Evolutionary conservation across 768 basidiomycete genomes (phyloP), one percentile per base, ranked within the genome.

Genomic region (Porphyrellus cyaneotinctus): DNA sequence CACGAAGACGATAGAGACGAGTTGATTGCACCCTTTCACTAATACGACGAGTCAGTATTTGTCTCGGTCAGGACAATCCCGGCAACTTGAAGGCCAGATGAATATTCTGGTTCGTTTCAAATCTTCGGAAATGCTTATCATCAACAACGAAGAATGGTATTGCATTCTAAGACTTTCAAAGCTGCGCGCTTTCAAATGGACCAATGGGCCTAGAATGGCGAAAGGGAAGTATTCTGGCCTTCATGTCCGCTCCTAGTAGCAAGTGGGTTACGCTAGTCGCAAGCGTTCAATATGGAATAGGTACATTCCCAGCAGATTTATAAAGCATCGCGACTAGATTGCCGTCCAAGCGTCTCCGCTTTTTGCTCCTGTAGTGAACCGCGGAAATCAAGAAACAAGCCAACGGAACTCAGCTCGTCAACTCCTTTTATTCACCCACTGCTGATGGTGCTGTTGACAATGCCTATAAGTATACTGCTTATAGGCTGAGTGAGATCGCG

Each of bases 361-460:
- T n/a, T n/a, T n/a, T n/a, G n/a, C n/a, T n/a, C n/a, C n/a, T n/a
- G n/a, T n/a, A n/a, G n/a, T n/a, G n/a, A n/a, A 6, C 60, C 14
- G 58, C 52, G 4, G 54, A 58, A 30, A 47, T 68, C 39, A 72
- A 74, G 58, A 59, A 54, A 14, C 58, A 53, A 45, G 43, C 47
- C 30, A 58, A 60, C 13, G 50, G 65, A 12, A 28, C 50, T 44
- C 54, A 58, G 46, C 54, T 76, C 32, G 70, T 81, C 70, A 86
- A 87, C 61, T 81, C 83, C 0, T 87, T 87, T 69, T 86, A 88
- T 58, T 85, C 83, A 5, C 86, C 87, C 37, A 71, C 75, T 14
- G 71, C 74, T 15, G 75, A 68, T 2, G 79, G 83, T 38, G 75
- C 77, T 37, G 76, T 70, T 0, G 78, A 86, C 56, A 65, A 70